A percentile compares a stretch with the other conserved stretches of the same genome.
phyloP scores from a whole-genome alignment of 495 filamentous ascomycete genomes.

The Penicillium paradoxum region DNA sequence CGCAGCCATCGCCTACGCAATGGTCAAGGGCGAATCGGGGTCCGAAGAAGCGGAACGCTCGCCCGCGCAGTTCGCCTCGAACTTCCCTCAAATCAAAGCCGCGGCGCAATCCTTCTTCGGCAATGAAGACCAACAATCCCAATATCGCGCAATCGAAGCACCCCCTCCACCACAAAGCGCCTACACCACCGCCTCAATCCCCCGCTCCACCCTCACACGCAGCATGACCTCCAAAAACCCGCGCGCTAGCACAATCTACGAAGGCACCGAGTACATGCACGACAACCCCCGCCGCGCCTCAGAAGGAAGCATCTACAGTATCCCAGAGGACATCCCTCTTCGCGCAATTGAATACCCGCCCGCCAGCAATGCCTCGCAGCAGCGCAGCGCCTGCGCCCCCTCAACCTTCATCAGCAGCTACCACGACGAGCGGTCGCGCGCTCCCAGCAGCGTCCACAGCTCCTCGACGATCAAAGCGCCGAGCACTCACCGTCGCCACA shows the following conservation, averaged over 20 bases:
- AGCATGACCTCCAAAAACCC: slow-evolving; percentile 38
- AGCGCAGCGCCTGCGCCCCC: slow-evolving; percentile 28
- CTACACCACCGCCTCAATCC: slow-evolving; percentile 31
- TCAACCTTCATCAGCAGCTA: slow-evolving; percentile 42
- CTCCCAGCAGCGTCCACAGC: slow-evolving; percentile 31
- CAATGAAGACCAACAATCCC: slow-evolving; percentile 20
- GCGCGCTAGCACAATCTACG: slow-evolving; percentile 41
- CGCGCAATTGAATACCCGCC: slow-evolving; percentile 43
- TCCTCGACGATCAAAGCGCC: slow-evolving; percentile 44
- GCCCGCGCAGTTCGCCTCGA: slow-evolving; percentile 25
- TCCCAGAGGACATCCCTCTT: slow-evolving; percentile 31
- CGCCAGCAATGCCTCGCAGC: slow-evolving; percentile 19
- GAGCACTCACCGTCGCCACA: slow-evolving; percentile 17
- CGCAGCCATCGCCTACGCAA: slow-evolving; percentile 69
- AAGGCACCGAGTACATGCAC: slow-evolving; percentile 33
- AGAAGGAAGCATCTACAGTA: slow-evolving; percentile 34
- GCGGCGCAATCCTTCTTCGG: slow-evolving; percentile 18
- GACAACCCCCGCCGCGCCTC: slow-evolving; percentile 38
- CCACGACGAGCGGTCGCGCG: slow-evolving; percentile 30
- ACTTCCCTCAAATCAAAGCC: slow-evolving; percentile 26
- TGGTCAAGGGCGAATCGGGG: slow-evolving; percentile 50
- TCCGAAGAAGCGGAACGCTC: slow-evolving; percentile 15
- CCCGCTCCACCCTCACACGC: slow-evolving; percentile 28
- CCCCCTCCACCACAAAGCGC: slow-evolving; percentile 35
- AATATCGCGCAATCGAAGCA: slow-evolving; percentile 39